These are phyloP conservation scores for Hypoxylon sp. DNA, from an alignment of 2,329 filamentous ascomycete species.

Conservation along the genomic window DNA sequence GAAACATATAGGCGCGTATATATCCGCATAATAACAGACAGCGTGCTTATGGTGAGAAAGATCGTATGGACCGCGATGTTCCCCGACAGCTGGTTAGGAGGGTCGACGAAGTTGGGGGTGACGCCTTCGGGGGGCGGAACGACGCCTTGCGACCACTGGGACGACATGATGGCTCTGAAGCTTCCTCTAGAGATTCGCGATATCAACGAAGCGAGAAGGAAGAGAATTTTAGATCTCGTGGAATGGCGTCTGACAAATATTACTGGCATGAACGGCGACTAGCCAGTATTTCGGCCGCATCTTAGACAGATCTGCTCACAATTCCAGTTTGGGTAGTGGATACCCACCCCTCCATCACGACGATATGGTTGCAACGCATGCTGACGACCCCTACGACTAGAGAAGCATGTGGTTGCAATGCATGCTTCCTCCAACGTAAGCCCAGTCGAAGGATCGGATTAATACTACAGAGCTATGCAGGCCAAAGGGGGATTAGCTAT, in stretches of 20 bases:
- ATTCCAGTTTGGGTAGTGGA: slow-evolving; percentile 4
- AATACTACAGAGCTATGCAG: slow-evolving; percentile 11
- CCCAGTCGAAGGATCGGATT: slow-evolving; percentile 14
- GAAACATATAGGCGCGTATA: slow-evolving; percentile 22
- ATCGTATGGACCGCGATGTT: slow-evolving; percentile 26
- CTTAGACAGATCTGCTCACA: background rate
- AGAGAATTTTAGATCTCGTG: slow-evolving; percentile 1
- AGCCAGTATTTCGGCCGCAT: background rate
- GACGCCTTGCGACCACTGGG: slow-evolving; percentile 25
- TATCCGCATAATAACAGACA: slow-evolving; percentile 21
- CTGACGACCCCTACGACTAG: slow-evolving; percentile 10
- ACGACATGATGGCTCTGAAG: slow-evolving; percentile 17
- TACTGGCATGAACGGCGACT: slow-evolving; percentile 2
- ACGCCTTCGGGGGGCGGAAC: slow-evolving; percentile 18
- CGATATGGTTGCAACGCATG: slow-evolving; percentile 14
- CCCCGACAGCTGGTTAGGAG: slow-evolving; percentile 11
- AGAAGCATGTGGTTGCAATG: slow-evolving; percentile 21
- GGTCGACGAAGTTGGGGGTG: slow-evolving; percentile 21
- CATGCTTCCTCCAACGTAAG: slow-evolving; percentile 24
- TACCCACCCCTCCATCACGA: slow-evolving; percentile 16
- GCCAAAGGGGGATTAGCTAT: slow-evolving; percentile 6
- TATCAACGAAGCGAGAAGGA: background rate
- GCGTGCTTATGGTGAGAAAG: slow-evolving; percentile 21
- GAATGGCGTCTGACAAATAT: slow-evolving; percentile 13
- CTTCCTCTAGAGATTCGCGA: background rate